These are phyloP conservation scores for Fraxinus latifolia DNA, from an alignment of 305 asterid species.

Conservation along the genomic window DNA sequence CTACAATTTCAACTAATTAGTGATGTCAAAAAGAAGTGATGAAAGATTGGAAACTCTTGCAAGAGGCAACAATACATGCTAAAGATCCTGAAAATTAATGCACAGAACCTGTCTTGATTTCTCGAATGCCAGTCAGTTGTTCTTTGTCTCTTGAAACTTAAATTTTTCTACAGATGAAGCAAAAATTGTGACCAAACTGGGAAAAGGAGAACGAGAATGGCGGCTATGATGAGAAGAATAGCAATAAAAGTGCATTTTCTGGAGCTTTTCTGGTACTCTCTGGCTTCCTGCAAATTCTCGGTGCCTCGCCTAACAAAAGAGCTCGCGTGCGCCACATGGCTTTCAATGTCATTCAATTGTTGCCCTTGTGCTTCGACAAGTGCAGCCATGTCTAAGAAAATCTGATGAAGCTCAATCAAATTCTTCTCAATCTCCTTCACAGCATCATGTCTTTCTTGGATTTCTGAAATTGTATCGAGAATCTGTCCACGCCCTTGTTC, in stretches of 20 bases:
- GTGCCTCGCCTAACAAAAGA: slow-evolving; percentile 72
- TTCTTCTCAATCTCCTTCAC: slow-evolving; percentile 76
- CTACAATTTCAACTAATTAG: background rate
- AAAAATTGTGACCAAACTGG: slow-evolving; percentile 59
- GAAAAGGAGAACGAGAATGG: slow-evolving; percentile 35
- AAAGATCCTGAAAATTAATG: slow-evolving; percentile 4
- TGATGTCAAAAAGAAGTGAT: slow-evolving; percentile 3
- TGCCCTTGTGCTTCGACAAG: slow-evolving; percentile 77
- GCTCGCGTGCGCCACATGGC: slow-evolving; percentile 76
- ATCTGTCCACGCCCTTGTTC: slow-evolving; percentile 76
- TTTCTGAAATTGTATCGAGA: slow-evolving; percentile 59
- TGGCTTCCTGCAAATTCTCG: slow-evolving; percentile 61
- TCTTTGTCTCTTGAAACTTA: background rate
- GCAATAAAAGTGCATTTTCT: slow-evolving; percentile 61
- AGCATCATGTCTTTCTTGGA: slow-evolving; percentile 76
- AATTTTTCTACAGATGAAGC: slow-evolving; percentile 9
- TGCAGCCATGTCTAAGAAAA: slow-evolving; percentile 76
- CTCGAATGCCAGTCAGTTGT: background rate
- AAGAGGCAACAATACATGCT: background rate
- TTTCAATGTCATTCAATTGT: slow-evolving; percentile 61
- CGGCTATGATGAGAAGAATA: slow-evolving; percentile 45
- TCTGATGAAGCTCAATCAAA: slow-evolving; percentile 70
- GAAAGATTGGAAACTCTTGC: background rate
- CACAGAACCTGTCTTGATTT: background rate
- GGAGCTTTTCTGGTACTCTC: slow-evolving; percentile 63